Percentiles rank a stretch among this genome's conserved stretches.
These are phyloP conservation scores for Phellopilus nigrolimitatus DNA, from an alignment of 1,284 basidiomycete species.

Conservation along the genomic window DNA sequence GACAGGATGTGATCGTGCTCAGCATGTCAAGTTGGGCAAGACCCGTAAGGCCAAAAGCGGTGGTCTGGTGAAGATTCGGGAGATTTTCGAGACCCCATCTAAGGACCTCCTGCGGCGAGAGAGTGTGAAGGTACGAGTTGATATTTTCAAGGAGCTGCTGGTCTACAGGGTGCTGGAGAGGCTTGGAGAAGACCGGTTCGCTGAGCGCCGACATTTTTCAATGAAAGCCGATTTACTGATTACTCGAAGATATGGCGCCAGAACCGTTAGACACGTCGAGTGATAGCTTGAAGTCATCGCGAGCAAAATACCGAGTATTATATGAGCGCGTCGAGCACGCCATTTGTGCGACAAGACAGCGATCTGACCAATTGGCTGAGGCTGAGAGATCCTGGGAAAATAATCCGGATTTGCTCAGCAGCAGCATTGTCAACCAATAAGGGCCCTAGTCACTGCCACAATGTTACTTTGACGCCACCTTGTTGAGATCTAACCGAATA, in stretches of 20 bases:
- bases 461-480: too few species aligned
- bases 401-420: too few species aligned
- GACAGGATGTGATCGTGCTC: conserved; percentile 62
- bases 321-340: conserved; percentile 9
- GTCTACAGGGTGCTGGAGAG: conserved; percentile 61
- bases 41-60: conserved; percentile 91
- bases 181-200: conserved; percentile 33
- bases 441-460: too few species aligned
- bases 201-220: not conserved
- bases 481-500: too few species aligned
- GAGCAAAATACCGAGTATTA: too few species aligned
- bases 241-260: too few species aligned
- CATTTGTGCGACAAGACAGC: not conserved
- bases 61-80: conserved; percentile 83
- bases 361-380: not conserved
- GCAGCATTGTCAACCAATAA: too few species aligned
- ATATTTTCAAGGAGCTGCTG: conserved; percentile 58
- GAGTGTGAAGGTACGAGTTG: conserved; percentile 67
- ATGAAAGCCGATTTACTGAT: too few species aligned
- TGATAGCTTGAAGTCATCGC: too few species aligned
- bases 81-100: conserved; percentile 78
- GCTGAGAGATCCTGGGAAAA: not conserved
- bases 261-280: too few species aligned
- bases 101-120: conserved; percentile 79
- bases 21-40: conserved; percentile 91